Conservation (phyloP, 768 basidiomycete species). For the Trametes gibbosa region DNA sequence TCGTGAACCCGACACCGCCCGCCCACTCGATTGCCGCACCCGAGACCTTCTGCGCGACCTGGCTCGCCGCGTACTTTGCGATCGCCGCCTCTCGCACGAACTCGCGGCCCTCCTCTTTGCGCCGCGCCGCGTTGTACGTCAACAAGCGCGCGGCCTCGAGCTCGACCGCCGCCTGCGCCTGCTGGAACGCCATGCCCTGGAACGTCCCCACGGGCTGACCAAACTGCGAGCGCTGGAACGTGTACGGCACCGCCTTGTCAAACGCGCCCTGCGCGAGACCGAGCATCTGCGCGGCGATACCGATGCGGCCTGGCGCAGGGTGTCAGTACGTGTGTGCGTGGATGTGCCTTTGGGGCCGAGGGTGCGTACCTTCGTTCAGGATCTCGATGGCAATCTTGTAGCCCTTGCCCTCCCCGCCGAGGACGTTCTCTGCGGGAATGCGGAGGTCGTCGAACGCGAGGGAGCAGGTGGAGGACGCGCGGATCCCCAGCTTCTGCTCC, state of each 20-base stretch:
- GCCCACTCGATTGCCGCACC: conserved; percentile 96
- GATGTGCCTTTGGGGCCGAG: neutral
- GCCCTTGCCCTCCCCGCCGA: conserved; percentile 89
- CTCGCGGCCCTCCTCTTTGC: conserved; percentile 83
- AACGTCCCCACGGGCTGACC: conserved; percentile 91
- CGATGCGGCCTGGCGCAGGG: conserved; percentile 66
- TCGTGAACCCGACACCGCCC: conserved; percentile 88
- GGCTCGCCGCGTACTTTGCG: conserved; percentile 93
- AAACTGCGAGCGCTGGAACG: conserved; percentile 92
- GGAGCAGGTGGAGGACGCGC: conserved; percentile 93
- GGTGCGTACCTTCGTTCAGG: conserved; percentile 74
- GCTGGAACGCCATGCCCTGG: conserved; percentile 95
- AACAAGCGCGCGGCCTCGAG: conserved; percentile 88
- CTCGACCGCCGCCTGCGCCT: conserved; percentile 85
- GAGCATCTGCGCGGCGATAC: conserved; percentile 98
- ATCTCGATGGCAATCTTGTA: conserved; percentile 99
- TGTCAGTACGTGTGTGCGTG: neutral
- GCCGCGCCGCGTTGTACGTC: conserved; percentile 94
- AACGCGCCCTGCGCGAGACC: conserved; percentile 98
- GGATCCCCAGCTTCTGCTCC: conserved; percentile 96
- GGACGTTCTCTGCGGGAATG: conserved; percentile 81
- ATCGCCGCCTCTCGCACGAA: conserved; percentile 97
- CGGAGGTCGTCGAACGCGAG: conserved; percentile 93
- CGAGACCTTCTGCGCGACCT: conserved; percentile 84
- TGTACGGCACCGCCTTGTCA: conserved; percentile 92